Evolutionary conservation across 2,329 filamentous ascomycete species (phyloP).

Genomic region (Pseudogymnoascus sp.): DNA sequence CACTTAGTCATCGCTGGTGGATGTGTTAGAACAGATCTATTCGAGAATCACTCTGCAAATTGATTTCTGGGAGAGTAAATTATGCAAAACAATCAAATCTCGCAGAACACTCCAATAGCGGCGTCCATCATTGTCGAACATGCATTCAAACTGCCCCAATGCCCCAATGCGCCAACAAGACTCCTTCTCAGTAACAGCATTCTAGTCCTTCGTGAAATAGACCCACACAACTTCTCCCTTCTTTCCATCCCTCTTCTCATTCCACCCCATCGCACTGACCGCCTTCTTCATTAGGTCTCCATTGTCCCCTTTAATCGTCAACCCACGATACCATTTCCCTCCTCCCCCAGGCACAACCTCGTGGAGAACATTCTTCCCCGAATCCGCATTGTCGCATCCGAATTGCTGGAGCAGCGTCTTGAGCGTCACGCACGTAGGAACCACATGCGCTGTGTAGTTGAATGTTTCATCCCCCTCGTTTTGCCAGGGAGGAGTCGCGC

Average conservation of each 20-base stretch:
- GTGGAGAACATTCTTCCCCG: slow-evolving; percentile 47
- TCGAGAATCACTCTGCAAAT: not conserved
- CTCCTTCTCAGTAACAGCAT: not conserved
- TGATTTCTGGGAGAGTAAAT: not conserved
- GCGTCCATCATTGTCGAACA: not conserved
- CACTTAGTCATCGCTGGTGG: not conserved
- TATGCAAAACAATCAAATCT: slow-evolving; percentile 1
- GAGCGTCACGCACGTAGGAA: slow-evolving; percentile 44
- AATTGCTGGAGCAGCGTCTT: slow-evolving; percentile 50
- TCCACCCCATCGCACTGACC: slow-evolving; percentile 52
- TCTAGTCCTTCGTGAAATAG: slow-evolving; percentile 44
- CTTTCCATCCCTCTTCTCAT: slow-evolving; percentile 39
- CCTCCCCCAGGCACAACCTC: slow-evolving; percentile 47
- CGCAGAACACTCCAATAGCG: not conserved
- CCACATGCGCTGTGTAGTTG: slow-evolving; percentile 40
- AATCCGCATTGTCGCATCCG: slow-evolving; percentile 42
- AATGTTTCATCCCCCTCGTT: slow-evolving; percentile 30
- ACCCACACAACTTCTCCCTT: slow-evolving; percentile 46
- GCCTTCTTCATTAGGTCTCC: slow-evolving; percentile 39
- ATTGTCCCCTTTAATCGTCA: slow-evolving; percentile 42
- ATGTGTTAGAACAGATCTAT: not conserved
- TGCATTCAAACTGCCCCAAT: not conserved
- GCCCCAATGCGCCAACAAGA: not conserved
- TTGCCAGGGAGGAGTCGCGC: slow-evolving; percentile 42
- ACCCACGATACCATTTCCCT: slow-evolving; percentile 50